These are phyloP conservation scores for Udeniomyces megalosporus DNA, from an alignment of 768 basidiomycete genomes.

Conservation along the genomic window DNA sequence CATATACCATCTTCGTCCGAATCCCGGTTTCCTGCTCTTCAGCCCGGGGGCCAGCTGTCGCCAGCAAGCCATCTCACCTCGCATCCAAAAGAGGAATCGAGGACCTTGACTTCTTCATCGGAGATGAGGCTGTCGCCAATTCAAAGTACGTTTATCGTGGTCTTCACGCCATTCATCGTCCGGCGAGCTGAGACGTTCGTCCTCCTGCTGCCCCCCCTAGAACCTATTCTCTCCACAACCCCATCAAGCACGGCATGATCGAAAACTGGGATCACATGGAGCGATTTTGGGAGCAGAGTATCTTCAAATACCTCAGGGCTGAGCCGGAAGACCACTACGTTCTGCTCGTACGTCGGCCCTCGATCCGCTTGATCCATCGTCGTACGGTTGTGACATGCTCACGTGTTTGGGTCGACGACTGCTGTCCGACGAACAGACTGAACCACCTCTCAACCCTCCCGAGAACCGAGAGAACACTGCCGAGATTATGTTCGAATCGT, in stretches of 20 bases:
- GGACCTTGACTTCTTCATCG: constrained; percentile 99
- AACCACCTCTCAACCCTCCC: constrained; percentile 92
- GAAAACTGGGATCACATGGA: constrained; percentile 85
- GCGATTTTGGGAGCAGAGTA: constrained; percentile 97
- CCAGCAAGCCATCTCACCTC: constrained; percentile 72
- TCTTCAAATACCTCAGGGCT: constrained; percentile 97
- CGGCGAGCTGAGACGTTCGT: background rate
- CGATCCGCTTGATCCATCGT: background rate
- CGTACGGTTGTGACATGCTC: background rate
- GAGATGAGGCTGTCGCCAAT: constrained; percentile 91
- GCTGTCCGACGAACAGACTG: constrained; percentile 48
- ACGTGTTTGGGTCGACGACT: background rate
- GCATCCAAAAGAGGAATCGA: constrained; percentile 95
- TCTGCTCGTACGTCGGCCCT: constrained; percentile 51
- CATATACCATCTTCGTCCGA: too few species aligned
- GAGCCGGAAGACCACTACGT: constrained; percentile 99
- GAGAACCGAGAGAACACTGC: constrained; percentile 99
- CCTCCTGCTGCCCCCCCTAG: constrained; percentile 11
- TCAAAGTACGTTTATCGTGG: constrained; percentile 41
- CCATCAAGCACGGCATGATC: constrained; percentile 66
- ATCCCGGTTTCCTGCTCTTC: background rate
- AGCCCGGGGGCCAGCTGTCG: constrained; percentile 39
- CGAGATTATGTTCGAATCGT: constrained; percentile 99
- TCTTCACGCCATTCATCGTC: background rate
- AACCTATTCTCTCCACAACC: constrained; percentile 89